Evolutionary conservation across 2,329 filamentous ascomycete genomes (phyloP).

Genomic region (Trichoderma hamatum): DNA sequence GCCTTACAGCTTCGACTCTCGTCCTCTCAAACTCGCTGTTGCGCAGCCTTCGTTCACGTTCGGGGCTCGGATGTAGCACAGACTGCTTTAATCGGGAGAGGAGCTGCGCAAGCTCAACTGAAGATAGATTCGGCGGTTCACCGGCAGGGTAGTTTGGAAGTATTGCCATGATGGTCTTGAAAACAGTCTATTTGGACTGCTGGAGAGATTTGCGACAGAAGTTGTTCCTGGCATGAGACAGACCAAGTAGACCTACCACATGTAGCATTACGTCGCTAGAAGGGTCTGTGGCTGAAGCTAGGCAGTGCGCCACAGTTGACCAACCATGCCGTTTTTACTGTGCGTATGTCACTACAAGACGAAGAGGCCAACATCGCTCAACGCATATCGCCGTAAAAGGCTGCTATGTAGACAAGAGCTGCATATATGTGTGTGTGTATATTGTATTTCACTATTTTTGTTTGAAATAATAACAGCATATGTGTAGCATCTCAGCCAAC

Average conservation of each 20-base stretch:
- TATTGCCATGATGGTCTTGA: slow-evolving; percentile 9
- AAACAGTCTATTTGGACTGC: not conserved
- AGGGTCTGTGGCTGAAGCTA: slow-evolving; percentile 35
- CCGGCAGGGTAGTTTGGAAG: not conserved
- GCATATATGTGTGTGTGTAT: not conserved
- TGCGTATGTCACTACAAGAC: not conserved
- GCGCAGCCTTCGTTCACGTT: slow-evolving; percentile 60
- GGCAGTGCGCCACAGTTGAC: slow-evolving; percentile 33
- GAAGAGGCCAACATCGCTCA: not conserved
- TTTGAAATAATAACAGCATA: no score
- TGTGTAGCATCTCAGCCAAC: not conserved
- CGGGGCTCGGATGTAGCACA: slow-evolving; percentile 63
- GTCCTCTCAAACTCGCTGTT: slow-evolving; percentile 67
- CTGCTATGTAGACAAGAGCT: not conserved
- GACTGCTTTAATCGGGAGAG: slow-evolving; percentile 67
- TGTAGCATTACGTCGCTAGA: slow-evolving; percentile 24
- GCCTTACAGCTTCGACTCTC: slow-evolving; percentile 48
- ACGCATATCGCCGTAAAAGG: not conserved
- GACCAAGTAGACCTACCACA: not conserved
- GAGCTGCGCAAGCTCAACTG: slow-evolving; percentile 62
- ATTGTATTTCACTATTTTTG: not conserved
- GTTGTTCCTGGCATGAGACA: slow-evolving; percentile 1
- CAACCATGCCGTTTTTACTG: not conserved
- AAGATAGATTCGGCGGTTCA: slow-evolving; percentile 36
- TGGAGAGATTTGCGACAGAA: slow-evolving; percentile 13